A percentile compares a stretch with the other conserved stretches of the same genome.
Conservation (phyloP, 345 rosid genomes). For the Hibiscus trionum region DNA sequence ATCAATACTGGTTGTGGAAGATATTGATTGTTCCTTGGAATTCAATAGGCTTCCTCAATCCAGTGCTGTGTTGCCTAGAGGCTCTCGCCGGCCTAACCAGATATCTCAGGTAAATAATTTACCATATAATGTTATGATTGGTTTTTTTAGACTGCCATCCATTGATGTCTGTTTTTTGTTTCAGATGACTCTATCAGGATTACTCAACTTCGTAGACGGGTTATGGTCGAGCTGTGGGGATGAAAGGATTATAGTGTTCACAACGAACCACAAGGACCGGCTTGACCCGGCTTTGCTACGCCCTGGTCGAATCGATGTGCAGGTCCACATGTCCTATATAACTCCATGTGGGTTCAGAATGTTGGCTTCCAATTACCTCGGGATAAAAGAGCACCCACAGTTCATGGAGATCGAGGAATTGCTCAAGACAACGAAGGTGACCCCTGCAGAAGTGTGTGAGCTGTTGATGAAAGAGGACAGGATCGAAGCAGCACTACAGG, state of each 20-base stretch:
- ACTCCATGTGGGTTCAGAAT: conserved; percentile 19
- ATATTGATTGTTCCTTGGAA: conserved; percentile 28
- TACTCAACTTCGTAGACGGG: conserved; percentile 28
- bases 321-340: conserved; percentile 23
- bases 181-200: conserved; percentile 21
- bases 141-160: no score
- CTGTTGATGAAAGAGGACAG: conserved; percentile 20
- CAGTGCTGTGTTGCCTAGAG: background rate
- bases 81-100: background rate
- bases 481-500: conserved; percentile 10
- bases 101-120: no score
- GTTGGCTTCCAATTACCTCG: conserved; percentile 17
- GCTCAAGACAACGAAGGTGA: conserved; percentile 13
- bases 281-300: conserved; percentile 25
- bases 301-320: conserved; percentile 21
- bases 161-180: background rate
- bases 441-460: conserved; percentile 26
- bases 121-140: no score
- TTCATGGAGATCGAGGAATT: conserved; percentile 12
- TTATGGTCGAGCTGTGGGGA: conserved; percentile 33
- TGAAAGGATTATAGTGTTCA: conserved; percentile 29
- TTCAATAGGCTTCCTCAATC: conserved; percentile 6
- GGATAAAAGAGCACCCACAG: conserved; percentile 10
- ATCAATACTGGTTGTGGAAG: conserved; percentile 30
- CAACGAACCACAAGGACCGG: conserved; percentile 23